A percentile compares a stretch with the other conserved stretches of the same genome.
These are phyloP conservation scores for Kitagawia praeruptora DNA, from an alignment of 129 eudicot species.

Conservation along the genomic window DNA sequence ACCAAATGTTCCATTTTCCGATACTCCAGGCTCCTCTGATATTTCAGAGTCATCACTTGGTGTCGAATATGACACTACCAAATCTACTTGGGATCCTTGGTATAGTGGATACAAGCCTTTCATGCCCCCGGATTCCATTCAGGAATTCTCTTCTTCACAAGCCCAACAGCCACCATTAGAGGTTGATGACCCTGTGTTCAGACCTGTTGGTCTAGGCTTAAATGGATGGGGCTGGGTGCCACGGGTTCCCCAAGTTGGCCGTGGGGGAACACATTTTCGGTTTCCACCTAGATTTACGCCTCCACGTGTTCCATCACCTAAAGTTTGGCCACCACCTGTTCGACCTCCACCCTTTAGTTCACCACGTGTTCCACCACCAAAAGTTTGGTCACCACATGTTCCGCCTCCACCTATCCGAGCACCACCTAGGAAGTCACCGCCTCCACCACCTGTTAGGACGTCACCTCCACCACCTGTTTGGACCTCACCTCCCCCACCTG, in stretches of 20 bases:
- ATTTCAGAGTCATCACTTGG: neutral
- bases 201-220: neutral
- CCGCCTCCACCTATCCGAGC: neutral
- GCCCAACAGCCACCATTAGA: neutral
- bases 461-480: no score
- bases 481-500: no score
- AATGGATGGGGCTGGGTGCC: neutral
- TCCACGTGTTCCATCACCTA: neutral
- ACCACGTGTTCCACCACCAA: no score
- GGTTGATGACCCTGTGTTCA: neutral
- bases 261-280: neutral
- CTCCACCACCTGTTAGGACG: no score
- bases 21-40: neutral
- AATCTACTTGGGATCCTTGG: no score
- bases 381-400: no score
- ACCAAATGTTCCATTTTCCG: neutral
- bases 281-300: neutral
- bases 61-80: no score
- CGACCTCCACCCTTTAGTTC: neutral
- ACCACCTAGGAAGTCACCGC: neutral
- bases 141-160: no score
- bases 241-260: neutral
- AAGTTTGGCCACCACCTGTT: no score
- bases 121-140: no score
- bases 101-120: no score